Base-by-base conservation (phyloP, 139 green algal species). In the Picochlorum sp. region DNA sequence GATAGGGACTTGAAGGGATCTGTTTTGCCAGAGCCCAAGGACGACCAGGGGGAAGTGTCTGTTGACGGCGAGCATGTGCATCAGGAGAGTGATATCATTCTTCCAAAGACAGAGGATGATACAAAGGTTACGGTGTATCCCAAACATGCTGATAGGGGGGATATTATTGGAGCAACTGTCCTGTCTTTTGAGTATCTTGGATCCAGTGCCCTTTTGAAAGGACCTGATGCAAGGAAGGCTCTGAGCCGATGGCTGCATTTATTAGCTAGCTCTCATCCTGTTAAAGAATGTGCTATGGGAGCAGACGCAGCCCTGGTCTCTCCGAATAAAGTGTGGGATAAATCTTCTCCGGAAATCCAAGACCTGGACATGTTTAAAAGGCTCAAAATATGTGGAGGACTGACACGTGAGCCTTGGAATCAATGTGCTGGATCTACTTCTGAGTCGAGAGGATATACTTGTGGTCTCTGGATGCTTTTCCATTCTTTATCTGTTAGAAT, bases 401-500 rank as follows among this genome's bases (percentile, higher is more conserved):
- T n/a, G 9, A 3, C 61, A n/a, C 77, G 73, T 30, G 51, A 72
- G 56, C 47, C 47, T 6, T 89, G 78, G 75, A 37, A 47, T 11
- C 56, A 56, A 15, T 92, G 85, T 73, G 62, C 45, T 1, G 82
- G 82, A 49, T 77, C 66, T 20, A 64, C 38, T 34, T 55, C 69
- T 4, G 64, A 73, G 11, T 74, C 20, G 6, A 64, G 86, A 1
- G 86, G 86, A 30, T 91, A 85, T 74, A 90, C 83, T 0, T 93
- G 86, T 50, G 86, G 70, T 4, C 59, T 93, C 50, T 93, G 86
- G 86, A 45, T 80, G 59, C 61, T 92, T 60, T 60, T 93, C 2
- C 86, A 93, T 69, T 74, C 76, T 5, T 60, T 84, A 34, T 74
- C 82, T 15, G 67, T 57, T 6, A 59, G 69, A 10, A 45, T 74